Conservation (phyloP, 148 eudicot genomes). For the Gaultheria prostrata region DNA sequence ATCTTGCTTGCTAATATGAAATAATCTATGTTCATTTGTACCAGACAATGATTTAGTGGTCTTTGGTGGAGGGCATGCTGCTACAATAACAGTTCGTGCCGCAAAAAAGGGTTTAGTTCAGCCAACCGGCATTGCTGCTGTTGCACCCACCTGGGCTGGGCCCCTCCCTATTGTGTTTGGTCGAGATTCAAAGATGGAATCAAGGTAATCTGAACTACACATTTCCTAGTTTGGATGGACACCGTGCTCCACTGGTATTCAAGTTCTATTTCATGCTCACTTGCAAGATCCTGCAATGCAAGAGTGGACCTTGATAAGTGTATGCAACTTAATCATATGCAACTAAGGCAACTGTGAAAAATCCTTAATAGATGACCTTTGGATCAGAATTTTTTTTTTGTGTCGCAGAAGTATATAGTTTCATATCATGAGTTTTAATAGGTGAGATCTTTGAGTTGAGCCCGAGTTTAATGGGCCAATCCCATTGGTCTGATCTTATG, state of each 20-base stretch:
- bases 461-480: too few species aligned
- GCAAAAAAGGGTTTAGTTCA: conserved; percentile 80
- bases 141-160: conserved; percentile 99
- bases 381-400: neutral
- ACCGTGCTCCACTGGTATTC: neutral
- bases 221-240: neutral
- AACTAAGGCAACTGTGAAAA: neutral
- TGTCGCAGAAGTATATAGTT: too few species aligned
- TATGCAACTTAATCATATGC: neutral
- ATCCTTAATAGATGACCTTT: neutral
- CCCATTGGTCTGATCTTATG: neutral
- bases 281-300: neutral
- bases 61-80: conserved; percentile 97
- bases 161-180: conserved; percentile 98
- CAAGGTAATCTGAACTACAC: conserved; percentile 43
- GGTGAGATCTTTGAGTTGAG: too few species aligned
- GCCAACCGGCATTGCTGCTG: conserved; percentile 83
- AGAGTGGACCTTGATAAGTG: neutral
- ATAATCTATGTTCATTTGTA: conserved; percentile 14
- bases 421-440: too few species aligned
- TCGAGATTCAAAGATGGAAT: conserved; percentile 78
- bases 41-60: conserved; percentile 66
- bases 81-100: conserved; percentile 73
- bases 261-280: neutral
- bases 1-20: conserved; percentile 10